phyloP scores from a whole-genome alignment of 257 asterid genomes.

The Solanum tarapatanum region DNA sequence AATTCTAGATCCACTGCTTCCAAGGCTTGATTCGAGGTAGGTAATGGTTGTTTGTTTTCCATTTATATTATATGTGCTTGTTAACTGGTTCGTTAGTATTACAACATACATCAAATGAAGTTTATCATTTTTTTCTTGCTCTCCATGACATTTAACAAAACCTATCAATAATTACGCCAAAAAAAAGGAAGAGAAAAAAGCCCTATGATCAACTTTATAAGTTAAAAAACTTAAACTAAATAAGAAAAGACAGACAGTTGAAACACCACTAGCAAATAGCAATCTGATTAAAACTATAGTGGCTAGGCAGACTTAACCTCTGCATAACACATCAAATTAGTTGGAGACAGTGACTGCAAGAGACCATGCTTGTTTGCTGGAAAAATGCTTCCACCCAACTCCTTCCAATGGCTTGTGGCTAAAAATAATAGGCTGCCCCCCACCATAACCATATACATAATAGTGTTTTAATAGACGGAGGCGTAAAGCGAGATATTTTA shows the following conservation, averaged over 20 bases:
- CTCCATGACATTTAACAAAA: neutral
- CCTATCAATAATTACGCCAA: neutral
- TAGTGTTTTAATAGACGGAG: neutral
- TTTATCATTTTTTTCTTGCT: neutral
- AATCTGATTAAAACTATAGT: neutral
- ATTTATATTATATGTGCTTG: too few relatives aligned
- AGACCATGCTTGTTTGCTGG: constrained; percentile 65
- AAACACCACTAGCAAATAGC: neutral
- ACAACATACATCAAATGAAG: too few relatives aligned
- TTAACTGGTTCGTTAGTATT: too few relatives aligned
- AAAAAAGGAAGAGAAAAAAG: neutral
- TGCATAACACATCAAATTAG: neutral
- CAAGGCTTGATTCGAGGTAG: neutral
- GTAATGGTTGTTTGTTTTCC: neutral
- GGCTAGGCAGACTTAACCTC: neutral
- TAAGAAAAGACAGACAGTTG: too few relatives aligned
- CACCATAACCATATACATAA: neutral
- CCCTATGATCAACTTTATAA: neutral
- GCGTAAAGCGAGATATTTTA: neutral
- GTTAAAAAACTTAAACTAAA: too few relatives aligned
- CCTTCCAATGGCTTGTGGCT: constrained; percentile 6
- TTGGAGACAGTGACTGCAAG: constrained; percentile 8
- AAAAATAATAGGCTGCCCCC: neutral
- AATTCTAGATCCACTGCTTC: neutral
- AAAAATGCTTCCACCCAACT: constrained; percentile 17